Evolutionary conservation across 805 yeast genomes (phyloP).

Genomic region (Ogataea trehalophila): DNA sequence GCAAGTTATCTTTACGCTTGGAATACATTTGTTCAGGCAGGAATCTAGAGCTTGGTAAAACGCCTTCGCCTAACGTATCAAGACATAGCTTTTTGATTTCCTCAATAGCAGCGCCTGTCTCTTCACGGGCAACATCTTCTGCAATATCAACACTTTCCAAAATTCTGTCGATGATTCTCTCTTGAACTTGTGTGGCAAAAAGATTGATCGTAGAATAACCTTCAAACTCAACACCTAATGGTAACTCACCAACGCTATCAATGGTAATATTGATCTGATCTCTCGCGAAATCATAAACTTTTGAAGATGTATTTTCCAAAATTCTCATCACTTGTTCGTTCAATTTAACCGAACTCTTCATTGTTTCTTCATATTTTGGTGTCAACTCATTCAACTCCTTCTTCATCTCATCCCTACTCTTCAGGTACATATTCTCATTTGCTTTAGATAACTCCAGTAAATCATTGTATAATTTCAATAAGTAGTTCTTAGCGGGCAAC

Average conservation of each 20-base stretch:
- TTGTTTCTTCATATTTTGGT: slow-evolving; percentile 57
- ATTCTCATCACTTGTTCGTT: slow-evolving; percentile 55
- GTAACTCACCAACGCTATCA: slow-evolving; percentile 31
- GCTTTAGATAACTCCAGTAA: slow-evolving; percentile 51
- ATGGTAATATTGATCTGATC: slow-evolving; percentile 48
- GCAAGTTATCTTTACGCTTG: slow-evolving; percentile 57
- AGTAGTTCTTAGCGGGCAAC: slow-evolving; percentile 88
- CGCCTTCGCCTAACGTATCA: slow-evolving; percentile 57
- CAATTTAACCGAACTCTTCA: slow-evolving; percentile 47
- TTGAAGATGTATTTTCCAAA: slow-evolving; percentile 55
- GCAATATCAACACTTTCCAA: slow-evolving; percentile 55
- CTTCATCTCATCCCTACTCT: slow-evolving; percentile 44
- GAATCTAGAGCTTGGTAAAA: slow-evolving; percentile 56
- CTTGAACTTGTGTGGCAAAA: slow-evolving; percentile 68
- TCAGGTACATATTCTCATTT: slow-evolving; percentile 53
- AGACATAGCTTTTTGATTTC: slow-evolving; percentile 61
- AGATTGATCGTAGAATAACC: slow-evolving; percentile 64
- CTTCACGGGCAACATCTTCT: slow-evolving; percentile 63
- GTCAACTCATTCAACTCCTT: slow-evolving; percentile 49
- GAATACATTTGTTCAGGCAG: slow-evolving; percentile 80
- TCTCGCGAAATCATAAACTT: slow-evolving; percentile 59
- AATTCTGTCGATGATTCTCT: slow-evolving; percentile 60
- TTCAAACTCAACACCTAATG: slow-evolving; percentile 40
- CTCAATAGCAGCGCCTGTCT: slow-evolving; percentile 57
- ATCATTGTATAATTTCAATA: slow-evolving; percentile 66